A percentile compares a stretch with the other conserved stretches of the same genome.
Evolutionary conservation across 352 stramenopile species (phyloP).

Genomic region (Bremia lactucae): DNA sequence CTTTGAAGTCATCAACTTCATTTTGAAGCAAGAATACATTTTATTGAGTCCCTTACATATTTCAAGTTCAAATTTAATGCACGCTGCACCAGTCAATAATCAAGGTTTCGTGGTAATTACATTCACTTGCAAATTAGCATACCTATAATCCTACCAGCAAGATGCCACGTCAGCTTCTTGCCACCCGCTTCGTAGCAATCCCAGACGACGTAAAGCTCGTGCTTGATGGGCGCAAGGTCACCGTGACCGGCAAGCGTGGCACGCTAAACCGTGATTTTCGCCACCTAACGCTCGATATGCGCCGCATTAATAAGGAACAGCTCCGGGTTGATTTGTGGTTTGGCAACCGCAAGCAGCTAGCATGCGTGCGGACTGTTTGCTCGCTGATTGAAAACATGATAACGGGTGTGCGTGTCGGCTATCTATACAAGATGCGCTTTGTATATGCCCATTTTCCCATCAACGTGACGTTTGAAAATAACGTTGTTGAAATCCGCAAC

Average conservation of each 20-base stretch:
- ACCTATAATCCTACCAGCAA: constrained; percentile 39
- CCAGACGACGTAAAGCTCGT: constrained; percentile 90
- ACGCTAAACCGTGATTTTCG: constrained; percentile 93
- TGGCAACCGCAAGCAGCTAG: constrained; percentile 97
- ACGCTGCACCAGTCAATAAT: constrained; percentile 15
- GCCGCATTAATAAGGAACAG: constrained; percentile 84
- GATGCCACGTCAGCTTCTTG: constrained; percentile 84
- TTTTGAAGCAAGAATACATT: too few relatives aligned
- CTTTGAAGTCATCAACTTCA: too few relatives aligned
- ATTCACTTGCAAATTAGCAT: constrained; percentile 67
- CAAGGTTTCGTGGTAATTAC: not conserved
- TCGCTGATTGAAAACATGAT: constrained; percentile 99
- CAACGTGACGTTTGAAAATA: constrained; percentile 94
- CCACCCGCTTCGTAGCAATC: constrained; percentile 89
- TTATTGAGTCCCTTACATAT: constrained; percentile 1
- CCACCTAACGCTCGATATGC: constrained; percentile 95
- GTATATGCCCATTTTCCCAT: constrained; percentile 99
- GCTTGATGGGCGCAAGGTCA: constrained; percentile 92
- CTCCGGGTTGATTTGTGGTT: constrained; percentile 98
- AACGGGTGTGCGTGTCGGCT: constrained; percentile 95
- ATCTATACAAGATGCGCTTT: constrained; percentile 99
- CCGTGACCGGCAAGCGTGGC: constrained; percentile 93
- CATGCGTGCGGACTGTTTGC: constrained; percentile 96
- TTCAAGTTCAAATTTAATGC: not conserved
- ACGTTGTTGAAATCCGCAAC: constrained; percentile 97